A percentile compares a stretch with the other conserved stretches of the same genome.
These are phyloP conservation scores for Nitzschia putrida DNA, from an alignment of 108 stramenopile genomes.

Conservation along the genomic window DNA sequence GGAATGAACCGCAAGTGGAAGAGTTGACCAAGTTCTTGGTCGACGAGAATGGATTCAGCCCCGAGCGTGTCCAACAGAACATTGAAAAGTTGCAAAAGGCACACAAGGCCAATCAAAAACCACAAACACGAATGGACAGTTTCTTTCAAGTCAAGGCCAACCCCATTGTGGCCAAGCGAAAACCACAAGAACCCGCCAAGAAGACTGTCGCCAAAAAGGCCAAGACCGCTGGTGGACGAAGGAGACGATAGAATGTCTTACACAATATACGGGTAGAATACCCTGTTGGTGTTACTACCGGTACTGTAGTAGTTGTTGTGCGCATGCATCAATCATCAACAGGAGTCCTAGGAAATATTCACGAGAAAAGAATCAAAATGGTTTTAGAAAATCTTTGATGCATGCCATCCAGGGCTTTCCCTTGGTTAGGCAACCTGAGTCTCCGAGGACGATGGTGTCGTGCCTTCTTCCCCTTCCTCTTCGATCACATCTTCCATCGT, in stretches of 20 bases:
- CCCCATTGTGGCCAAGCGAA: conserved; percentile 54
- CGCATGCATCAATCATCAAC: too few relatives aligned
- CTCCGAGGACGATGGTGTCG: too few relatives aligned
- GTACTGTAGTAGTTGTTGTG: too few relatives aligned
- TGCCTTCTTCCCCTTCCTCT: too few relatives aligned
- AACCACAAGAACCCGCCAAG: conserved; percentile 40
- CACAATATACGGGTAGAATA: too few relatives aligned
- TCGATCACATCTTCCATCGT: too few relatives aligned
- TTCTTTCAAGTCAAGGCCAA: conserved; percentile 82
- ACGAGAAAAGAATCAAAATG: too few relatives aligned
- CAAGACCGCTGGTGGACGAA: conserved; percentile 28
- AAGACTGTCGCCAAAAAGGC: conserved; percentile 53
- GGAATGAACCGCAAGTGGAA: conserved; percentile 77
- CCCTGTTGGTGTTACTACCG: too few relatives aligned
- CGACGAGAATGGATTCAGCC: conserved; percentile 90
- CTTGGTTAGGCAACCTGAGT: too few relatives aligned
- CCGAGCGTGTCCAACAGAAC: conserved; percentile 83
- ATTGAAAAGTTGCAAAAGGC: conserved; percentile 92
- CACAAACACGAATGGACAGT: conserved; percentile 87
- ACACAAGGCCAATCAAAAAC: conserved; percentile 70
- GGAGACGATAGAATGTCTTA: conserved; percentile 23
- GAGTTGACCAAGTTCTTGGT: conserved; percentile 84
- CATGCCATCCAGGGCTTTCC: too few relatives aligned
- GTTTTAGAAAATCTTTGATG: too few relatives aligned
- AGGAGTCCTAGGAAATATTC: too few relatives aligned